Evolutionary conservation across 805 yeast species (phyloP), one percentile per base, ranked within the genome.

Genomic region (Dipodascus albidus): DNA sequence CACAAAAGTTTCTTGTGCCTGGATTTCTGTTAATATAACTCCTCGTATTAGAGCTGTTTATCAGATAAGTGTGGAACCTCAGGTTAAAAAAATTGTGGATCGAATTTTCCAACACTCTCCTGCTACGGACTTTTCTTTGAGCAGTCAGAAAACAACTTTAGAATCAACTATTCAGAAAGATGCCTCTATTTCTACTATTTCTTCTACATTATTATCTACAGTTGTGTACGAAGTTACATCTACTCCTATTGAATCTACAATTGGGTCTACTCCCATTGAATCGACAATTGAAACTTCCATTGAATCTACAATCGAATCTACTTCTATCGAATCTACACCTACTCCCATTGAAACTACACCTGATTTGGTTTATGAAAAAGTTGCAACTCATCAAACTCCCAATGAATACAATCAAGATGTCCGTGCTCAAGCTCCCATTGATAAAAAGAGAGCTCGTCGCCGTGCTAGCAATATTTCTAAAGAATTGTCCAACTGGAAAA

Each of bases 21-120:
- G 58, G 59, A 22, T 59, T 22, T 44, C 52, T 33, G 15, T 54
- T 1, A 49, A 22, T 17, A 52, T 59, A 1, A 23, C 54, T 1
- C 63, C 65, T 11, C 47, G 52, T 33, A 50, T 58, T 11, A 19
- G 21, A 15, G 53, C 50, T 9, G 23, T 63, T 3, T 62, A 62
- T 52, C 52, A 52, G 15, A 54, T 57, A 41, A 49, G 52, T 4
- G 54, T 63, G 24, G 63, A 63, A 54, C 65, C 66, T 1, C 65
- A 62, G 50, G 24, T 62, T 2, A 35, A 49, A 44, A 61, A 60
- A 53, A 60, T 63, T 47, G 55, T 52, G 44, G 58, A 58, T 35
- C 57, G 63, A 6, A 52, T 62, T 3, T 49, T 49, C 20, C 52
- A 53, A 6, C 53, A 55, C 15, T 33, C 49, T 11, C 8, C 49